phyloP scores from a whole-genome alignment of 1,284 basidiomycete species.

The Heterobasidion occidentale region DNA sequence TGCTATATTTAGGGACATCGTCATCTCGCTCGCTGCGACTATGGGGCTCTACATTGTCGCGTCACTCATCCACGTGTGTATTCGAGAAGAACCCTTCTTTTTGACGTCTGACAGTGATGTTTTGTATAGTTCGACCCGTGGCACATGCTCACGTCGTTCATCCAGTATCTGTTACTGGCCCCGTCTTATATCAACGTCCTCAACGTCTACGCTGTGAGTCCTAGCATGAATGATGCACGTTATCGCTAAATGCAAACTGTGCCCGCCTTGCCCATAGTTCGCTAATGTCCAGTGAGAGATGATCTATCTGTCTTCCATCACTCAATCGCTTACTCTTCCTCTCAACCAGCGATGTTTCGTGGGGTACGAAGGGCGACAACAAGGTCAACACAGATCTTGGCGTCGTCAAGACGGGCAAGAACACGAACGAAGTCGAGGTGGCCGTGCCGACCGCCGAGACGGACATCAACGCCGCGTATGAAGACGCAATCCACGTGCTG shows the following conservation, averaged over 20 bases:
- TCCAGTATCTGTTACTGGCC: constrained; percentile 83
- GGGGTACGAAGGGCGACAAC: constrained; percentile 78
- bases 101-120: not conserved
- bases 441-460: constrained; percentile 74
- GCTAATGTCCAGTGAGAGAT: constrained; percentile 74
- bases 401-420: constrained; percentile 73
- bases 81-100: not conserved
- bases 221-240: too few relatives aligned
- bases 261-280: constrained; percentile 36
- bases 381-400: constrained; percentile 70
- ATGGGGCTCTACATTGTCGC: constrained; percentile 79
- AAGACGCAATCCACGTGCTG: constrained; percentile 82
- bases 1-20: constrained; percentile 78
- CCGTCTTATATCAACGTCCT: constrained; percentile 88
- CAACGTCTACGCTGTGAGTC: constrained; percentile 54
- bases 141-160: constrained; percentile 88
- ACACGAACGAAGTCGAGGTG: constrained; percentile 83
- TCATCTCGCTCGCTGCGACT: constrained; percentile 81
- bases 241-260: too few relatives aligned
- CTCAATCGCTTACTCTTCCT: not conserved
- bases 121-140: constrained; percentile 73
- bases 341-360: constrained; percentile 3
- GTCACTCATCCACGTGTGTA: constrained; percentile 75
- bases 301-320: constrained; percentile 5
- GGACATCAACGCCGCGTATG: constrained; percentile 76